Evolutionary conservation across 2,329 filamentous ascomycete genomes (phyloP).

Genomic region (Neodidymelliopsis sp.): DNA sequence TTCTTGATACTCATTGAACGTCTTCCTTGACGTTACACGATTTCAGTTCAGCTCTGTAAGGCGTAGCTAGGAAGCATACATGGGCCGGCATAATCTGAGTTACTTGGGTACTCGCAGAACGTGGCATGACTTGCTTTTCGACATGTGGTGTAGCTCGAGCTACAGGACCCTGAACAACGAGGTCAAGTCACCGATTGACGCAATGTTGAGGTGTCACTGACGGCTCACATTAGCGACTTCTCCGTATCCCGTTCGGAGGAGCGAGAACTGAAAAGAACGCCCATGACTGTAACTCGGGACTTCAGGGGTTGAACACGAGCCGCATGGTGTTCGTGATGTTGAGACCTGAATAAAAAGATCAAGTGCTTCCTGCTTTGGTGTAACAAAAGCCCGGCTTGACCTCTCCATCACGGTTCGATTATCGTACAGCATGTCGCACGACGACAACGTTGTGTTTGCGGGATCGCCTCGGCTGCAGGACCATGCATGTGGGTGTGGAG

Average conservation of each 20-base stretch:
- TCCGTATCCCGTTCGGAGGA: background rate
- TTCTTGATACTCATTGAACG: slow-evolving; percentile 7
- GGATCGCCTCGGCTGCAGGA: slow-evolving; percentile 14
- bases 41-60: background rate
- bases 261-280: background rate
- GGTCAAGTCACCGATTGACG: background rate
- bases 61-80: slow-evolving; percentile 22
- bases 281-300: background rate
- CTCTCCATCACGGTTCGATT: slow-evolving; percentile 1
- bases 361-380: background rate
- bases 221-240: background rate
- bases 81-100: background rate
- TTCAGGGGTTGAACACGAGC: background rate
- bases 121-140: slow-evolving; percentile 17
- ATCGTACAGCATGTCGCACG: slow-evolving; percentile 9
- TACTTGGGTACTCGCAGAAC: slow-evolving; percentile 10
- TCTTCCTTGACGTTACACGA: slow-evolving; percentile 2
- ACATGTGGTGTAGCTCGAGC: slow-evolving; percentile 15
- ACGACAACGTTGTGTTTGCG: slow-evolving; percentile 8
- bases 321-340: background rate
- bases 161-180: slow-evolving; percentile 8
- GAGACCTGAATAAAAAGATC: background rate
- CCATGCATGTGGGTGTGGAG: slow-evolving; percentile 12
- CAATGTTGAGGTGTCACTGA: background rate
- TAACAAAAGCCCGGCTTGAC: background rate